Evolutionary conservation across 2,329 filamentous ascomycete species (phyloP), one percentile per base, ranked within the genome.

Genomic region (Cryphonectria radicalis): DNA sequence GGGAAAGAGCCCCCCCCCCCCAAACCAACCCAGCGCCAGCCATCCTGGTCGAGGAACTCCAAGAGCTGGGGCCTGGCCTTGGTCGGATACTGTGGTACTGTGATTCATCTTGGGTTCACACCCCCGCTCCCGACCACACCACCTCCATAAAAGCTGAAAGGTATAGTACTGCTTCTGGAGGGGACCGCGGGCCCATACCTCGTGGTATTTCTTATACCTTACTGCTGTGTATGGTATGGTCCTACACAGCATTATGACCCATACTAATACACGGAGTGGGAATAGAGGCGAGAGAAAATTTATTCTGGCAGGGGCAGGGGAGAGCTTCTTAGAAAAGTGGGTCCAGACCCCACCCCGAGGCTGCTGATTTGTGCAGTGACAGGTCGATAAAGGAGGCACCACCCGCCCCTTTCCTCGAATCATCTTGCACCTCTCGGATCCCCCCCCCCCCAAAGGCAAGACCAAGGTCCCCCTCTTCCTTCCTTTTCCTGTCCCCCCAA

Each of bases 351-450:
- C 67, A 69, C 70, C 25, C 25, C 42, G 2, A 32, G 25, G 25
- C 42, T 63, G 67, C 70, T 72, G 70, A 66, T 69, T 72, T 66
- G 70, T 37, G 57, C 70, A 69, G 63, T 72, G 67, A 72, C 70
- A 72, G 55, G 42, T 63, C 67, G 66, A 72, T 72, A 72, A 72
- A 72, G 70, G 69, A 71, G 55, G 68, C 60, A 28, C 32, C 67
- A 64, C 68, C 70, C 70, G 67, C 67, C 70, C 70, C 70, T 72
- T 72, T 72, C 67, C 70, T 72, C 70, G 70, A 72, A 72, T 72
- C 70, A 72, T 69, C 70, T 72, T 72, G 60, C 67, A 66, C 22
- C 64, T 60, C 46, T 62, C 62, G 42, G 40, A 35, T 25, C 63
- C 57, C 40, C 57, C 57, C 37, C 66, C 53, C 40, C 50, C 66